A percentile compares a stretch with the other conserved stretches of the same genome.
Conservation (phyloP, 2,329 filamentous ascomycete genomes). For the Aspergillus ochraceoroseus region DNA sequence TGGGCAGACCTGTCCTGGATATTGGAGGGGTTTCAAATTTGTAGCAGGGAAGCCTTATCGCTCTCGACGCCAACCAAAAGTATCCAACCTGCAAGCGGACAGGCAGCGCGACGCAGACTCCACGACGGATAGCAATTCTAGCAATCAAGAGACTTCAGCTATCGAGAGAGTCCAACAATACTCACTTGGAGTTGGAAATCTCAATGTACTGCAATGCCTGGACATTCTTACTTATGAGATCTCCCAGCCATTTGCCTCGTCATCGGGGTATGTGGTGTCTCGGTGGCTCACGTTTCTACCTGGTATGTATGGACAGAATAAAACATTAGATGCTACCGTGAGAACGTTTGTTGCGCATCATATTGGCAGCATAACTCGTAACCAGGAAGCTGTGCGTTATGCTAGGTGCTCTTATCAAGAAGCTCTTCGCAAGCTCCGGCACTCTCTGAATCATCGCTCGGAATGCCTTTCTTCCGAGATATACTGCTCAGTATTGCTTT, state of each 20-base stretch:
- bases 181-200: constrained; percentile 9
- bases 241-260: constrained; percentile 18
- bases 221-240: constrained; percentile 23
- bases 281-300: constrained; percentile 27
- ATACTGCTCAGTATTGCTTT: constrained; percentile 29
- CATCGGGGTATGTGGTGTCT: constrained; percentile 18
- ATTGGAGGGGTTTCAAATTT: constrained; percentile 34
- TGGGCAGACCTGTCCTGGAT: constrained; percentile 33
- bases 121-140: neutral
- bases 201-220: constrained; percentile 25
- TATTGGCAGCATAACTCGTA: constrained; percentile 20
- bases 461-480: constrained; percentile 27
- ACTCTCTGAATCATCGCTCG: constrained; percentile 16
- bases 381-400: constrained; percentile 24
- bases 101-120: neutral
- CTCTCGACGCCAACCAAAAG: constrained; percentile 14
- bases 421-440: constrained; percentile 23
- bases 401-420: constrained; percentile 25
- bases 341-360: constrained; percentile 28
- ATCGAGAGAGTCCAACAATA: constrained; percentile 1
- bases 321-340: constrained; percentile 25
- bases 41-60: constrained; percentile 31
- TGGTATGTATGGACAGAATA: constrained; percentile 24
- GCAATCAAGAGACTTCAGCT: constrained; percentile 2
- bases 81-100: neutral